Evolutionary conservation across 2,329 filamentous ascomycete species (phyloP), one percentile per base, ranked within the genome.

Genomic region (Helotiales sp.): DNA sequence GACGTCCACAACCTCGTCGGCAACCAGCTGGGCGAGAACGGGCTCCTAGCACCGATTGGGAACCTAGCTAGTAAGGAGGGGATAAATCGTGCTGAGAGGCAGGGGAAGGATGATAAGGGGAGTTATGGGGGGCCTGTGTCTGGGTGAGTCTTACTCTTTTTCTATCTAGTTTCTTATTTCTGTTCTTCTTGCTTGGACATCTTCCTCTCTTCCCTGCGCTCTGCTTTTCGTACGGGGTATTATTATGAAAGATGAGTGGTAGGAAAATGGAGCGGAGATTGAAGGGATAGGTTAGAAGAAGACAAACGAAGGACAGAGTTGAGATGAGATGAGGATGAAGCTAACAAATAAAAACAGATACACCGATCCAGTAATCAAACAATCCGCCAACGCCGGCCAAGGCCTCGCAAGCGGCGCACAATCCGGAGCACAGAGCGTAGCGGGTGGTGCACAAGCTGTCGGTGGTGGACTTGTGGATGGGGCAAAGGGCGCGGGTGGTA

Each of bases 11-110:
- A 29, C 17, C 46, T 48, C 5, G 27, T 48, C 85, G 77, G 79
- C 1, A 81, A 82, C 31, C 86, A 89, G 66, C 72, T 91, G 25
- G 88, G 88, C 44, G 81, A 89, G 65, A 87, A 86, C 59, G 88
- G 88, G 0, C 72, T 90, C 1, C 77, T 82, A 1, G 81, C 88
- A 66, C 86, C 86, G 5, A 71, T 87, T 52, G 87, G 87, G 60
- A 85, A 89, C 69, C 52, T 81, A 2, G 67, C 78, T 1, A 86
- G 83, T 22, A 86, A 83, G 67, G 85, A 90, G 67, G 87, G 85
- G 25, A 68, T 87, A 65, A 90, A 87, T 74, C 79, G 86, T 10
- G 76, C 80, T 42, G 87, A 90, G 75, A 76, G 86, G 8, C 75
- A 81, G 31, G 86, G 86, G 51, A 86, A 84, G 67, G 85, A 86